These are phyloP conservation scores for Ilex asprella DNA, from an alignment of 257 asterid species.

Conservation along the genomic window DNA sequence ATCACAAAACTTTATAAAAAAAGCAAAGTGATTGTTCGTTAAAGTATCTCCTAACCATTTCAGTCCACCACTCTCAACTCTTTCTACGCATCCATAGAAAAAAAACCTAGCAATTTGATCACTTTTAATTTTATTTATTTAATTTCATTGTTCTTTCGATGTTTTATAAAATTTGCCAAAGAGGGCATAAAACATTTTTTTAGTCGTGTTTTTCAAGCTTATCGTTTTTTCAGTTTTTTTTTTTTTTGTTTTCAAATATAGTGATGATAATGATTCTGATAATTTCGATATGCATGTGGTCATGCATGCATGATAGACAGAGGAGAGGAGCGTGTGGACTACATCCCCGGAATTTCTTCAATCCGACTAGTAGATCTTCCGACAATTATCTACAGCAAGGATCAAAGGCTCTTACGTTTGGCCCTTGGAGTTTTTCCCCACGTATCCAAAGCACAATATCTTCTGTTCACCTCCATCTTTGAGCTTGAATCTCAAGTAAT, in stretches of 20 bases:
- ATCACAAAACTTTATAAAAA: no score
- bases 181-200: no score
- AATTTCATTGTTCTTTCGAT: no score
- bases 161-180: no score
- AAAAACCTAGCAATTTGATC: no score
- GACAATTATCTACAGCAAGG: slow-evolving; percentile 8
- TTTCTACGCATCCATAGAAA: no score
- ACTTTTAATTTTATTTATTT: no score
- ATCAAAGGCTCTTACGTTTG: slow-evolving; percentile 12
- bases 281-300: no score
- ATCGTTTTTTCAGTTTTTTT: background rate
- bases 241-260: slow-evolving; percentile 9
- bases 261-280: no score
- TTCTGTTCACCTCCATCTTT: slow-evolving; percentile 35
- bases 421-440: slow-evolving; percentile 12
- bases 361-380: slow-evolving; percentile 41
- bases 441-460: slow-evolving; percentile 22
- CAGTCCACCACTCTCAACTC: no score
- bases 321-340: slow-evolving; percentile 32
- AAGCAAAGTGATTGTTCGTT: no score
- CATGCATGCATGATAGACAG: slow-evolving; percentile 11
- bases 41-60: no score
- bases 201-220: background rate
- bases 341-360: slow-evolving; percentile 51
- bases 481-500: slow-evolving; percentile 43